Base-by-base conservation (phyloP, 2,329 filamentous ascomycete genomes). In the Alternaria sp. region DNA sequence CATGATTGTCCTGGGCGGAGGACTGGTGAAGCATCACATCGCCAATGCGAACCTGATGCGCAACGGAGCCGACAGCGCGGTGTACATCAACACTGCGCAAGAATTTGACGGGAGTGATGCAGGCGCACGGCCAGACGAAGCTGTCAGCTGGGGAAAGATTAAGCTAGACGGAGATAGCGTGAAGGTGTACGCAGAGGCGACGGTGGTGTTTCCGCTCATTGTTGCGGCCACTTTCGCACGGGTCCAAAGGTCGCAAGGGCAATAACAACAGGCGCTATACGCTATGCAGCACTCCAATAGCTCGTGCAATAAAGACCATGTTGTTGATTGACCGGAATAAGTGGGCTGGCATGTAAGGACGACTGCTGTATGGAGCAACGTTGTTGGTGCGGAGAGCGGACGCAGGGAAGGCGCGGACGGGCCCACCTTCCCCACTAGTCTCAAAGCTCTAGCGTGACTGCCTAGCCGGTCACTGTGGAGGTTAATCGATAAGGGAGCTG, bases 81-180 rank as follows among this genome's bases (percentile, higher is more conserved):
- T 99, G 2, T 99, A 97, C 79, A 93, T 99, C 80, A 99, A 99
- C 81, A 99, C 96, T 1, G 96, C 89, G 0, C 93, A 97, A 79
- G 96, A 99, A 79, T 99, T 97, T 77, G 96, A 99, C 78, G 96
- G 96, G 3, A 97, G 93, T 73, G 96, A 99, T 82, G 95, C 96
- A 0, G 96, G 96, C 1, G 96, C 96, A 4, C 86, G 96, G 59
- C 96, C 96, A 5, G 96, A 99, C 74, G 96, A 99, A 82, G 96
- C 96, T 6, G 92, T 99, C 15, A 97, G 94, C 66, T 99, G 96
- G 96, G 96, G 96, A 4, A 99, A 99, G 85, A 97, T 99, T 81
- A 97, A 96, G 81, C 85, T 90, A 45, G 92, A 90, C 56, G 96
- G 91, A 1, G 91, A 96, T 67, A 91, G 90, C 72, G 94, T 98